Base-by-base conservation (phyloP, 202 grass and related monocot species). In the Schoenoplectus tabernaemontani region DNA sequence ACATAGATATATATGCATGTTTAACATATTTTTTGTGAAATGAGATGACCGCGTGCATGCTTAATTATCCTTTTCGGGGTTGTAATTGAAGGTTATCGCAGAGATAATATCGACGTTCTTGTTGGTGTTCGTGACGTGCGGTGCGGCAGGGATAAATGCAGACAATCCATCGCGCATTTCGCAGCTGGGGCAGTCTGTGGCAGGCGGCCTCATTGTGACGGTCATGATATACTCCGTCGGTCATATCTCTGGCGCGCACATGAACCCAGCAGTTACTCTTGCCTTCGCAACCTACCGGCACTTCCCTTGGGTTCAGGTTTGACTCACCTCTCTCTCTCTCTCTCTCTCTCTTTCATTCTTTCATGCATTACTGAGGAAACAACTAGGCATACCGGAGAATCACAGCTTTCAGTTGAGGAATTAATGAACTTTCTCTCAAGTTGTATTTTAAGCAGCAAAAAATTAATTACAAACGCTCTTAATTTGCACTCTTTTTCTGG, bases 181-280 rank as follows among this genome's bases (percentile, higher is more conserved):
- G 38, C 96, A 99, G 81, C 86, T 99, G 22, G 96, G 96, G 3
- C 89, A 91, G 76, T 99, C 96, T 57, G 82, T 99, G 53, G 96
- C 89, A 7, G 96, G 92, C 20, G 96, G 96, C 1, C 86, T 99
- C 68, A 96, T 99, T 82, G 96, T 99, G 39, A 95, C 92, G 0
- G 92, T 96, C 5, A 99, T 99, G 96, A 99, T 99, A 82, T 99
- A 99, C 44, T 73, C 96, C 47, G 96, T 99, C 20, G 96, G 96
- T 0, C 96, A 99, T 78, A 99, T 99, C 83, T 99, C 96, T 62
- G 96, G 96, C 15, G 96, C 96, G 5, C 96, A 98, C 88, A 98
- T 98, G 96, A 98, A 98, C 78, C 96, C 96, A 5, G 96, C 96
- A 62, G 96, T 99, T 82, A 99, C 91, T 20, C 83, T 93, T 36